Percentiles rank a stretch among this genome's conserved stretches.
Evolutionary conservation across 352 stramenopile genomes (phyloP).

Genomic region (Pythium guiyangense): DNA sequence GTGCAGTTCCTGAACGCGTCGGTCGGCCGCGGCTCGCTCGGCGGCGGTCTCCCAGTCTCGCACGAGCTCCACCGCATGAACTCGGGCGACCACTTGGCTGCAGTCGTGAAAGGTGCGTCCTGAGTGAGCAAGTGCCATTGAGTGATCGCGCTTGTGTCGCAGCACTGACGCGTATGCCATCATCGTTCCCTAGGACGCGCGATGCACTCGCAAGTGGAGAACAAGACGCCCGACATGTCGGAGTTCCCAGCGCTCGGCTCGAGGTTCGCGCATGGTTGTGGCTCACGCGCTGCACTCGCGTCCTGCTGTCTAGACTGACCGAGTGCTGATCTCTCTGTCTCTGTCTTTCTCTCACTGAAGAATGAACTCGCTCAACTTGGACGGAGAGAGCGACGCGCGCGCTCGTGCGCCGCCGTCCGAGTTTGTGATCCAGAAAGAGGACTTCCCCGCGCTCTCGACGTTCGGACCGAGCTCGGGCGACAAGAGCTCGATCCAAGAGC

Average conservation of each 20-base stretch:
- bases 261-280: constrained; percentile 22
- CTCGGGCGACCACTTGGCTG: constrained; percentile 28
- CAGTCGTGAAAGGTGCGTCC: constrained; percentile 25
- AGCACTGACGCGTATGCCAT: background rate
- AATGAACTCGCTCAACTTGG: constrained; percentile 56
- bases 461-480: constrained; percentile 43
- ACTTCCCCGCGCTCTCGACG: constrained; percentile 78
- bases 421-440: constrained; percentile 87
- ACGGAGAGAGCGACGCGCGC: constrained; percentile 27
- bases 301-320: background rate
- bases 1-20: constrained; percentile 49
- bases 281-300: background rate
- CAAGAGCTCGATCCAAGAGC: constrained; percentile 39
- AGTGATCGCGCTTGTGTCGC: background rate
- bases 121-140: background rate
- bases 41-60: constrained; percentile 20
- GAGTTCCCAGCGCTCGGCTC: constrained; percentile 75
- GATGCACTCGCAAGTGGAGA: constrained; percentile 48
- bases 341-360: constrained; percentile 15
- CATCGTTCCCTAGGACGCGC: constrained; percentile 29
- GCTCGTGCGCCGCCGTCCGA: constrained; percentile 54
- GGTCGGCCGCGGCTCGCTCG: constrained; percentile 23
- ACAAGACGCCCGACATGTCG: constrained; percentile 79
- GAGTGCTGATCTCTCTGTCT: background rate
- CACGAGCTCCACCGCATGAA: constrained; percentile 66